These are phyloP conservation scores for Clavispora asparagi DNA, from an alignment of 805 yeast species.

Conservation along the genomic window DNA sequence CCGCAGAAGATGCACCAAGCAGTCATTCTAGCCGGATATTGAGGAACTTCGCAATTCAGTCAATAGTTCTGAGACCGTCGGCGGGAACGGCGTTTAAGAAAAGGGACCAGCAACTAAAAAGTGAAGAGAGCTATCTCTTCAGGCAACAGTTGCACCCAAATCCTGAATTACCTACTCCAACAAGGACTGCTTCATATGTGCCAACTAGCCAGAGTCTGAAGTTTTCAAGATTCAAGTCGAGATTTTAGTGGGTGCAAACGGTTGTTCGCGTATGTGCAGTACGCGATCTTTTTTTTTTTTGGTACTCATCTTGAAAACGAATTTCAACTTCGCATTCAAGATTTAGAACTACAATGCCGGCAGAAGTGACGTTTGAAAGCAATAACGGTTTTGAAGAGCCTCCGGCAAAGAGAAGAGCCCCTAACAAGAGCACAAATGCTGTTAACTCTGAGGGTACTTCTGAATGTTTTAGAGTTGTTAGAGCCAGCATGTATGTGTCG, in stretches of 20 bases:
- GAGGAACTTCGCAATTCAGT: conserved; percentile 30
- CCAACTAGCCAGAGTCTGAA: conserved; percentile 4
- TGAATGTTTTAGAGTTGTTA: conserved; percentile 62
- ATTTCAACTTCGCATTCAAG: neutral
- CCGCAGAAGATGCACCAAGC: conserved; percentile 53
- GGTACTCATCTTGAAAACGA: conserved; percentile 9
- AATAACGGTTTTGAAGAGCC: neutral
- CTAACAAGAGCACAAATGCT: conserved; percentile 31
- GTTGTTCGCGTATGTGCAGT: conserved; percentile 4
- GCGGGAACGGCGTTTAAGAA: conserved; percentile 19
- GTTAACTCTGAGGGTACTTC: conserved; percentile 45
- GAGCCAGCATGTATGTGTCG: conserved; percentile 68
- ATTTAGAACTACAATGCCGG: conserved; percentile 5
- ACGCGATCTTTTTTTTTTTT: conserved; percentile 9
- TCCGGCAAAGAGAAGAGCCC: conserved; percentile 3
- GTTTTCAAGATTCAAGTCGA: conserved; percentile 8
- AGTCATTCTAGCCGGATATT: conserved; percentile 30
- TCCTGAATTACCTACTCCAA: neutral
- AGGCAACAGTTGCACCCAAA: conserved; percentile 13
- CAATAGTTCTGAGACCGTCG: neutral
- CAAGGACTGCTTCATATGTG: neutral
- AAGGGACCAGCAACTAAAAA: conserved; percentile 33
- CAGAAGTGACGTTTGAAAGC: conserved; percentile 5
- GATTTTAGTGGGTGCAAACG: conserved; percentile 5
- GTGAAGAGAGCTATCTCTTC: conserved; percentile 36